Conservation (phyloP, 345 rosid species). For the Kernera saxatilis region DNA sequence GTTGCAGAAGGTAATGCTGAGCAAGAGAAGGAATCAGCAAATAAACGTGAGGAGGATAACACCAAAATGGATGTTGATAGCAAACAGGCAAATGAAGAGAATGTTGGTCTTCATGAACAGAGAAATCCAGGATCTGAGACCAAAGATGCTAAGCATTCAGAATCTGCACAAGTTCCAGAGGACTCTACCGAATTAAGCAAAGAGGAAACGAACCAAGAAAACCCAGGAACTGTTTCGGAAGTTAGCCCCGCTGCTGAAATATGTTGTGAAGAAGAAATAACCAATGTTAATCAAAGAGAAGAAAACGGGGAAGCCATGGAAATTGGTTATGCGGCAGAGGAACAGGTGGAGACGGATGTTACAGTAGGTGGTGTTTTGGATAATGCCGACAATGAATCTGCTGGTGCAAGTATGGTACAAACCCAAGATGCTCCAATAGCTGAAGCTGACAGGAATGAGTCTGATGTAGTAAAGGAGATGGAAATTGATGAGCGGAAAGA, state of each 20-base stretch:
- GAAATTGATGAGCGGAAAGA: conserved; percentile 29
- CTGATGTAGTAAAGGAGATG: conserved; percentile 17
- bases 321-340: conserved; percentile 41
- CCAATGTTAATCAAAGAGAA: conserved; percentile 27
- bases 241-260: conserved; percentile 3
- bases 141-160: background rate
- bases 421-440: conserved; percentile 23
- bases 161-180: background rate
- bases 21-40: background rate
- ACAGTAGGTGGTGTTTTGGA: conserved; percentile 35
- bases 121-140: background rate
- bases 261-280: conserved; percentile 18
- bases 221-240: conserved; percentile 1
- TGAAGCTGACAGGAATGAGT: conserved; percentile 27
- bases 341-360: conserved; percentile 32
- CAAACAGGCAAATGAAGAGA: background rate
- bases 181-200: background rate
- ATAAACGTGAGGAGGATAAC: background rate
- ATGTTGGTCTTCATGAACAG: background rate
- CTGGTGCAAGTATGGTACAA: conserved; percentile 35
- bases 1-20: background rate
- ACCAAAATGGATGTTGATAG: background rate
- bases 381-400: conserved; percentile 32
- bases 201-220: background rate
- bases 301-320: conserved; percentile 48